phyloP scores from a whole-genome alignment of 495 filamentous ascomycete genomes.

The Penicillium psychrofluorescens region DNA sequence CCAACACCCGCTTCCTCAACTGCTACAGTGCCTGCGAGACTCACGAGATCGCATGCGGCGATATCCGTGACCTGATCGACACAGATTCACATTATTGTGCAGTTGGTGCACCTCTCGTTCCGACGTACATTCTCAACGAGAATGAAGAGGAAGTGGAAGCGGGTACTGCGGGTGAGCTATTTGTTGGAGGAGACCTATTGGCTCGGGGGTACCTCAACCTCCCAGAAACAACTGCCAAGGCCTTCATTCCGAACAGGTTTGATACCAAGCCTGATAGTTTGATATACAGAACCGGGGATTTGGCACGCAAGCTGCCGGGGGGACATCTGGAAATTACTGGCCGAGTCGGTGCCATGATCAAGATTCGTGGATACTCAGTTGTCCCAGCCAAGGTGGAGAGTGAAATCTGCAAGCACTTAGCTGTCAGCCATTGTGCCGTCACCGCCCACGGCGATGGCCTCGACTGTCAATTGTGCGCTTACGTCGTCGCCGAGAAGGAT shows the following conservation, averaged over 20 bases:
- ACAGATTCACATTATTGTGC: slow-evolving; percentile 48
- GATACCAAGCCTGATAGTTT: slow-evolving; percentile 39
- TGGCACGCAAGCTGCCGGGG: slow-evolving; percentile 57
- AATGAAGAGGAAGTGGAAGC: slow-evolving; percentile 46
- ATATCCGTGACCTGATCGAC: slow-evolving; percentile 55
- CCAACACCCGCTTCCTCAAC: slow-evolving; percentile 57
- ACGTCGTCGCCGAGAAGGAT: slow-evolving; percentile 54
- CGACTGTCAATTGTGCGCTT: slow-evolving; percentile 59
- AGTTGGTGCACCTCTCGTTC: slow-evolving; percentile 54
- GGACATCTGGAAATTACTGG: slow-evolving; percentile 77
- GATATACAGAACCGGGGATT: slow-evolving; percentile 83
- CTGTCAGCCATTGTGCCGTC: slow-evolving; percentile 52
- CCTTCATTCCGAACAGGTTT: slow-evolving; percentile 61
- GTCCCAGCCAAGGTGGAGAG: slow-evolving; percentile 74
- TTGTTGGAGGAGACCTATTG: slow-evolving; percentile 70
- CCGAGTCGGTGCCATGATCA: slow-evolving; percentile 70
- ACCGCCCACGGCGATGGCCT: slow-evolving; percentile 58
- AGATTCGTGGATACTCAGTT: slow-evolving; percentile 71
- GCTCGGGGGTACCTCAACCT: slow-evolving; percentile 79
- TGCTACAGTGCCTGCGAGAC: slow-evolving; percentile 68
- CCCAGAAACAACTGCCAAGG: slow-evolving; percentile 62
- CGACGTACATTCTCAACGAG: slow-evolving; percentile 55
- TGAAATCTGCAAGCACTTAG: slow-evolving; percentile 51
- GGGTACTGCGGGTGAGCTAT: slow-evolving; percentile 73
- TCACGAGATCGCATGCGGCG: slow-evolving; percentile 65